Evolutionary conservation across 2,329 filamentous ascomycete species (phyloP).

Genomic region (Arthrobotrys iridis): DNA sequence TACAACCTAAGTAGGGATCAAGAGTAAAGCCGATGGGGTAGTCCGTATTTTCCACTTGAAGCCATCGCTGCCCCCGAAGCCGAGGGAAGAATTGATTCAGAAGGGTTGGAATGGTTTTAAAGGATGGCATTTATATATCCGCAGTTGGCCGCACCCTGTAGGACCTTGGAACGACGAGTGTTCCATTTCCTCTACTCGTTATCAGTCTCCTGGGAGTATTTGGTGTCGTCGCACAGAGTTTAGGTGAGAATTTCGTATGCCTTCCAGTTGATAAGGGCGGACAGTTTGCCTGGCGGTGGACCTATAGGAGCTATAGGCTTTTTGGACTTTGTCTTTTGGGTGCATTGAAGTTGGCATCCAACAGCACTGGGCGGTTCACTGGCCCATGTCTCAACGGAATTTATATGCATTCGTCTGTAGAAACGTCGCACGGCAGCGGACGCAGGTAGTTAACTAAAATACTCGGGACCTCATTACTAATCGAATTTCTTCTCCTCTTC

Average conservation of each 20-base stretch:
- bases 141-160: constrained; percentile 7
- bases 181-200: neutral
- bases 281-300: neutral
- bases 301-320: neutral
- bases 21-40: constrained; percentile 19
- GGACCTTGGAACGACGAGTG: neutral
- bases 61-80: constrained; percentile 8
- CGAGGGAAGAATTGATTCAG: constrained; percentile 12
- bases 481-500: neutral
- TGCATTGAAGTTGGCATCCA: neutral
- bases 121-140: constrained; percentile 1
- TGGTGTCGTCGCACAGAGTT: constrained; percentile 7
- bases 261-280: neutral
- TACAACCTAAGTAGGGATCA: neutral
- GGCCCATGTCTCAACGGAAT: too few relatives aligned
- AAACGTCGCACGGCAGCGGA: neutral
- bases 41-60: neutral
- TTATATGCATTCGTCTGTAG: neutral
- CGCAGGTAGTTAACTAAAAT: neutral
- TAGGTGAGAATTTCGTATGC: constrained; percentile 17
- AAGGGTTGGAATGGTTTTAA: neutral
- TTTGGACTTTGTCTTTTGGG: neutral
- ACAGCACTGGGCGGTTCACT: constrained; percentile 1
- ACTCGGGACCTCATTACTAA: neutral
- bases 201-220: neutral